Conservation (phyloP, 441 rosid species). For the Manihot esculenta region DNA sequence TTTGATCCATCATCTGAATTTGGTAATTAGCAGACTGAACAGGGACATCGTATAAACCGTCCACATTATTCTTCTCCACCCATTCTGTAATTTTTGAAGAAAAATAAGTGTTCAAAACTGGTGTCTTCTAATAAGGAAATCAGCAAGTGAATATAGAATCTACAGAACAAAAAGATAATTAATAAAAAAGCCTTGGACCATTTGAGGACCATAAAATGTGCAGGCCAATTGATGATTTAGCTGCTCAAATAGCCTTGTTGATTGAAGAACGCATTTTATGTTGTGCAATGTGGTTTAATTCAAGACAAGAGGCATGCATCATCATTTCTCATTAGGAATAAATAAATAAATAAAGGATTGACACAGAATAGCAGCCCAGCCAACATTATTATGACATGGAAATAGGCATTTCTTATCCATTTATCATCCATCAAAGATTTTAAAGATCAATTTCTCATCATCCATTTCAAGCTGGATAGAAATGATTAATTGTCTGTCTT, state of each 20-base stretch:
- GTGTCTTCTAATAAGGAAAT: constrained; percentile 13
- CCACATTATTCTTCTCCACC: constrained; percentile 29
- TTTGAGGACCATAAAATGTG: not conserved
- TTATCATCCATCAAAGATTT: not conserved
- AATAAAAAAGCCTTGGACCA: not conserved
- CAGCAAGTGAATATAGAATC: not conserved
- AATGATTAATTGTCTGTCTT: no score
- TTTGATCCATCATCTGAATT: constrained; percentile 37
- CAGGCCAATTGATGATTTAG: constrained; percentile 9
- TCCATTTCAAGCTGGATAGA: not conserved
- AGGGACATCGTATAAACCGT: constrained; percentile 46
- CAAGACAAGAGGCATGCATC: no score
- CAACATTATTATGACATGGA: not conserved
- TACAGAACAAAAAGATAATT: not conserved
- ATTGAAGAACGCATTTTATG: not conserved
- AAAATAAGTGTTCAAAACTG: constrained; percentile 19
- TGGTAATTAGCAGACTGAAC: constrained; percentile 44
- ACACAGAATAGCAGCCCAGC: not conserved
- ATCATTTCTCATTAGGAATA: no score
- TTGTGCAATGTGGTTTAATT: not conserved
- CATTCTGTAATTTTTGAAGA: constrained; percentile 45
- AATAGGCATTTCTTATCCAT: not conserved
- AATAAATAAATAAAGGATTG: not conserved
- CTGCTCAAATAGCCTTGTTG: not conserved
- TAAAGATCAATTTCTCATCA: not conserved